A percentile compares a stretch with the other conserved stretches of the same genome.
phyloP scores from a whole-genome alignment of 1,284 basidiomycete species.

The Pterulicium gracile region DNA sequence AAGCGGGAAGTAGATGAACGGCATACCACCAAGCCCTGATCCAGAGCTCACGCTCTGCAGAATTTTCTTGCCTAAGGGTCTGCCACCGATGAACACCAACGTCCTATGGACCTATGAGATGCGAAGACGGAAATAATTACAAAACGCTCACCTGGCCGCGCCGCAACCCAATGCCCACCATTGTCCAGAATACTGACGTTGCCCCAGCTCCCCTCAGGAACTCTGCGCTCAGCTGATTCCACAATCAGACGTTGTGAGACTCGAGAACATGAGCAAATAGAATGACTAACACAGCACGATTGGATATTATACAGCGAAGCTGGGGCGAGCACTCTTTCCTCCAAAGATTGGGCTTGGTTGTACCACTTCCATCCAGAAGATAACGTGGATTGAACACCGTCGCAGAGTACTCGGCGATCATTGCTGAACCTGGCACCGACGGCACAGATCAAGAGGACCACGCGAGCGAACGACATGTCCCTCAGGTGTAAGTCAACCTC shows the following conservation, averaged over 20 bases:
- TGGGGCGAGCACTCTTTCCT: not conserved
- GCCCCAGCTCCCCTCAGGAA: not conserved
- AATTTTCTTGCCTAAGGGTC: not conserved
- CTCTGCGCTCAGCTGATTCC: not conserved
- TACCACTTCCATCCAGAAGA: slow-evolving; percentile 36
- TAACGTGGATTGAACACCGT: slow-evolving; percentile 13
- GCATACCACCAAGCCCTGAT: slow-evolving; percentile 1
- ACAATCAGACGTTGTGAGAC: no score
- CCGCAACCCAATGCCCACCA: not conserved
- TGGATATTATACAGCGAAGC: not conserved
- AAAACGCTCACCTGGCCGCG: not conserved
- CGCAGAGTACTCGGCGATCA: slow-evolving; percentile 28
- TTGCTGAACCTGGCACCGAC: slow-evolving; percentile 31
- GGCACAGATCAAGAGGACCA: slow-evolving; percentile 36
- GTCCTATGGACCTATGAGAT: not conserved
- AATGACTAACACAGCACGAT: not conserved
- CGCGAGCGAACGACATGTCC: slow-evolving; percentile 29
- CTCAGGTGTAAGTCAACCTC: slow-evolving; percentile 24
- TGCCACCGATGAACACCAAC: slow-evolving; percentile 1
- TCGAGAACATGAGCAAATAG: not conserved
- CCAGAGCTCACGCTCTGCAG: not conserved
- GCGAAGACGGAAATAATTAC: not conserved
- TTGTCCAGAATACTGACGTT: not conserved
- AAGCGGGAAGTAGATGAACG: not conserved
- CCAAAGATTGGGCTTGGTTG: slow-evolving; percentile 19